Base-by-base conservation (phyloP, 2,329 filamentous ascomycete species). In the Epichloe elymi region DNA sequence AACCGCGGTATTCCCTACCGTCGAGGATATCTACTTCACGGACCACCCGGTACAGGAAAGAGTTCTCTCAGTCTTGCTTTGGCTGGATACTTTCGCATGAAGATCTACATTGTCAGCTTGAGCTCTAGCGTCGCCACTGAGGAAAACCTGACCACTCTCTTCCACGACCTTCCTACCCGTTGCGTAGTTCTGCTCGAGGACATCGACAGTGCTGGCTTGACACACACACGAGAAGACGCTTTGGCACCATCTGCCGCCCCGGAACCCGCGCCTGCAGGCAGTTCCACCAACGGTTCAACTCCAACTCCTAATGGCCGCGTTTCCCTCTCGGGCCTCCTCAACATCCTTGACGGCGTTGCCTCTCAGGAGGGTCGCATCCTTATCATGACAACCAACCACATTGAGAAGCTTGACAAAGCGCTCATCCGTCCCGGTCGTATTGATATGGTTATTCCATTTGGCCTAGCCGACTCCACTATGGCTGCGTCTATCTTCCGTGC, bases 1-100 rank as follows among this genome's bases (percentile, higher is more conserved):
- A 85, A 87, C 57, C 77, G 88, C 6, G 88, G 88, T 1, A 91
- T 95, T 33, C 88, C 89, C 0, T 94, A 94, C 63, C 79, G 88
- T 14, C 76, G 88, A 4, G 89, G 88, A 0, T 95, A 93, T 60
- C 76, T 95, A 0, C 79, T 95, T 15, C 74, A 90, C 56, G 88
- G 88, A 0, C 86, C 87, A 0, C 86, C 86, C 0, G 86, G 87
- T 33, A 90, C 86, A 0, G 86, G 87, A 14, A 93, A 91, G 66
- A 85, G 80, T 43, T 85, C 81, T 44, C 72, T 88, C 1, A 83
- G 79, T 55, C 74, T 88, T 41, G 84, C 85, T 0, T 72, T 86
- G 47, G 83, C 85, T 0, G 85, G 85, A 5, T 76, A 79, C 60
- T 83, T 88, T 62, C 78, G 79, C 53, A 74, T 88, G 67, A 74